phyloP scores from a whole-genome alignment of 352 stramenopile genomes.

The Peronosclerospora sorghi region DNA sequence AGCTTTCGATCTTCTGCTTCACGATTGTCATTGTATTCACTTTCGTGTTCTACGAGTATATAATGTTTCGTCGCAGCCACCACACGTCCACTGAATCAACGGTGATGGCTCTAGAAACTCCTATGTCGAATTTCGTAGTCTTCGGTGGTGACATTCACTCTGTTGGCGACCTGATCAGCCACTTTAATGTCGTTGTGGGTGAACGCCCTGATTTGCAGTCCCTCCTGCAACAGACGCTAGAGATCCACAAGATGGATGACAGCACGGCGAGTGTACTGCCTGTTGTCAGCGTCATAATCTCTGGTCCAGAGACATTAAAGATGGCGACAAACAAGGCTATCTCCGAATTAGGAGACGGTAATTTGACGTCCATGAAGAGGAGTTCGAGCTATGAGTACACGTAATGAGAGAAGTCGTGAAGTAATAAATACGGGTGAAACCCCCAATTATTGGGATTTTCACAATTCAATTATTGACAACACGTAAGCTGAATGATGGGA shows the following conservation, averaged over 20 bases:
- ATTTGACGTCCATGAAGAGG: conserved; percentile 44
- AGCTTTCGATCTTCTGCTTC: conserved; percentile 31
- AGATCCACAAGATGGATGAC: conserved; percentile 12
- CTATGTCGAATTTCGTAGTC: conserved; percentile 2
- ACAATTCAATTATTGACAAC: too few relatives aligned
- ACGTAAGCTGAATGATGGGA: too few relatives aligned
- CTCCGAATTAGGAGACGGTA: conserved; percentile 17
- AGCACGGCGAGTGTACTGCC: conserved; percentile 10
- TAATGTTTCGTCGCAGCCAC: conserved; percentile 10
- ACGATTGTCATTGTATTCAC: conserved; percentile 36
- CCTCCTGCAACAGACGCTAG: conserved; percentile 19
- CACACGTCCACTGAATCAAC: conserved; percentile 4
- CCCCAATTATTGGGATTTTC: too few relatives aligned
- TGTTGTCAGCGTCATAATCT: conserved; percentile 29
- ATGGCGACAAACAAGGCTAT: conserved; percentile 24
- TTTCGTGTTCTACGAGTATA: conserved; percentile 41
- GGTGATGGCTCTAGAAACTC: conserved; percentile 1
- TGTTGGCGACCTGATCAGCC: conserved; percentile 24
- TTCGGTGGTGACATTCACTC: conserved; percentile 29
- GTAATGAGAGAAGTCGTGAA: too few relatives aligned
- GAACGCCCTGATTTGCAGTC: conserved; percentile 25
- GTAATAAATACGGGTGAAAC: too few relatives aligned
- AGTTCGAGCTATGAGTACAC: conserved; percentile 40
- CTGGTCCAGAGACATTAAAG: conserved; percentile 26
- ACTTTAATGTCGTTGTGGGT: conserved; percentile 23